These are phyloP conservation scores for Clavariopsis aquatica DNA, from an alignment of 495 filamentous ascomycete genomes.

Conservation along the genomic window DNA sequence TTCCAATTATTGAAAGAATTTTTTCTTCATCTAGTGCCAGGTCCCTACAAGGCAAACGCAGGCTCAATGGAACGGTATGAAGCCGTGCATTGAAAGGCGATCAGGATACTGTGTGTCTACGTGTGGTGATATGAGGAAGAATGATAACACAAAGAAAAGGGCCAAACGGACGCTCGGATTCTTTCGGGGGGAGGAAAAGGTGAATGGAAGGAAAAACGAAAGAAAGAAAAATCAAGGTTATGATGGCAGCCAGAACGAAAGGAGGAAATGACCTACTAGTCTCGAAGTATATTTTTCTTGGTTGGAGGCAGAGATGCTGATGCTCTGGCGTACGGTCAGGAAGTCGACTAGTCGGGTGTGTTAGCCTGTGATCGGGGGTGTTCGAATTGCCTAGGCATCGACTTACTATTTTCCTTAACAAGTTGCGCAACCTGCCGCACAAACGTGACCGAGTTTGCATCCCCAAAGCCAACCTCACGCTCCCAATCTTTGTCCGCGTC, in stretches of 20 bases:
- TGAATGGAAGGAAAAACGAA: not conserved
- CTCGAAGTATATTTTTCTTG: slow-evolving; percentile 44
- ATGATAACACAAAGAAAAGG: no score
- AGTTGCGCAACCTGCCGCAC: slow-evolving; percentile 37
- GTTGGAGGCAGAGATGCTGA: slow-evolving; percentile 38
- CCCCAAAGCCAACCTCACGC: slow-evolving; percentile 25
- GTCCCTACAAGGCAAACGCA: no score
- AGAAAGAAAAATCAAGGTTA: slow-evolving; percentile 1
- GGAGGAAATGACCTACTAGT: slow-evolving; percentile 43
- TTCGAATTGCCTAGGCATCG: not conserved
- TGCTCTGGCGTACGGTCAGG: slow-evolving; percentile 33
- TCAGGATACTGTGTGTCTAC: no score
- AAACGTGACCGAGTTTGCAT: slow-evolving; percentile 33
- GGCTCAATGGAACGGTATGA: no score
- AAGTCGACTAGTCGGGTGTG: slow-evolving; percentile 36
- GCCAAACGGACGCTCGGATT: no score
- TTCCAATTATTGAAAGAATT: no score
- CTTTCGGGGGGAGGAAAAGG: no score
- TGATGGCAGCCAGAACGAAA: slow-evolving; percentile 40
- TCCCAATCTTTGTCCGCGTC: slow-evolving; percentile 36
- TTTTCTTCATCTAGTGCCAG: no score
- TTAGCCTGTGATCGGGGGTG: not conserved
- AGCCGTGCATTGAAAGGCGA: no score
- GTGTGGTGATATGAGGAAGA: no score
- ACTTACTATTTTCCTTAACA: slow-evolving; percentile 44